Evolutionary conservation across 1,284 basidiomycete species (phyloP).

Genomic region (Puccinia polysora): DNA sequence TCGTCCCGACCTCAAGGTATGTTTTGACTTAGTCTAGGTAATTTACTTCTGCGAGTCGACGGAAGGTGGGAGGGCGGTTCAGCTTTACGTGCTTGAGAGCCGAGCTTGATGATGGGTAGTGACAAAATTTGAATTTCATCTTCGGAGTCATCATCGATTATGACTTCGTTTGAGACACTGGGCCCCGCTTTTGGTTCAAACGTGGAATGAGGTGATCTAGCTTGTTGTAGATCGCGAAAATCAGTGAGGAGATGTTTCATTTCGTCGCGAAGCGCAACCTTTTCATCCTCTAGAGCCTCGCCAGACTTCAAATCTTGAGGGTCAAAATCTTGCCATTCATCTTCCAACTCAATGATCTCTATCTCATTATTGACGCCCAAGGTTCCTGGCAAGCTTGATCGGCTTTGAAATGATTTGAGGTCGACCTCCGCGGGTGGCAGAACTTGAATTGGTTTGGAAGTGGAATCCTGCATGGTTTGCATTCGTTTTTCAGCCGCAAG

Average conservation of each 20-base stretch:
- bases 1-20: no score
- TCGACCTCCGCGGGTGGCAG: neutral
- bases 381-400: no score
- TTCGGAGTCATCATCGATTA: no score
- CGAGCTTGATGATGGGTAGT: neutral
- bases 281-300: neutral
- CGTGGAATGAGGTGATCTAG: neutral
- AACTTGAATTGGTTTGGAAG: neutral
- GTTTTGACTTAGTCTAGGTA: neutral
- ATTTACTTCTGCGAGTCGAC: neutral
- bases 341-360: constrained; percentile 9
- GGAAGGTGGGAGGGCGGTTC: neutral
- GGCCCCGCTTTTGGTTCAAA: neutral
- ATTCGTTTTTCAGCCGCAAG: constrained; percentile 21
- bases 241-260: constrained; percentile 1
- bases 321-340: constrained; percentile 32
- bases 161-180: neutral
- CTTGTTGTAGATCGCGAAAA: neutral
- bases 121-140: neutral
- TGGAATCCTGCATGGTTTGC: neutral
- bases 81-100: neutral
- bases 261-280: constrained; percentile 1
- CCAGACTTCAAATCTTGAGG: constrained; percentile 8
- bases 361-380: neutral
- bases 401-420: no score